phyloP scores from a whole-genome alignment of 108 stramenopile species.

The Conticribra weissflogii region DNA sequence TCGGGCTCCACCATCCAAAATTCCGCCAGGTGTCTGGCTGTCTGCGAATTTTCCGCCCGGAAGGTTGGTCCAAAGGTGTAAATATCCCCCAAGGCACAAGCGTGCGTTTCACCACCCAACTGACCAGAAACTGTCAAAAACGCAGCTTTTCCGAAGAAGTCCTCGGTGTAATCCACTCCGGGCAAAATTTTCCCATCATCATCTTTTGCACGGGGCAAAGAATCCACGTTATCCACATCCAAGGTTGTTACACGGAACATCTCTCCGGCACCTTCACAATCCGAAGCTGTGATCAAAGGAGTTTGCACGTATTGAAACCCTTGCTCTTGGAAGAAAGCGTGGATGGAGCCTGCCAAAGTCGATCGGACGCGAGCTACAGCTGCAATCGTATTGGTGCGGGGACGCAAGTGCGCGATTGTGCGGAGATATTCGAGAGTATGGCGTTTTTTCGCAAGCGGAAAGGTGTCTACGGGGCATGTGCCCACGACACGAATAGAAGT shows the following conservation, averaged over 20 bases:
- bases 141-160: constrained; percentile 96
- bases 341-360: constrained; percentile 83
- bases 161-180: constrained; percentile 77
- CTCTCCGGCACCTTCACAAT: constrained; percentile 99
- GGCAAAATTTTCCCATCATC: constrained; percentile 50
- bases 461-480: constrained; percentile 89
- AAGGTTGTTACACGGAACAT: constrained; percentile 98
- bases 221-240: constrained; percentile 69
- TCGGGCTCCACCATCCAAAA: constrained; percentile 99
- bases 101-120: constrained; percentile 94
- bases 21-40: constrained; percentile 96
- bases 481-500: constrained; percentile 85
- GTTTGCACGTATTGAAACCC: constrained; percentile 97
- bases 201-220: constrained; percentile 62
- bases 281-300: constrained; percentile 96
- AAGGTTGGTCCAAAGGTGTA: constrained; percentile 99
- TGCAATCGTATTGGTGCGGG: constrained; percentile 96
- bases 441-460: constrained; percentile 98
- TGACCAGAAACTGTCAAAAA: constrained; percentile 98
- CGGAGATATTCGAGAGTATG: constrained; percentile 97
- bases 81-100: constrained; percentile 96
- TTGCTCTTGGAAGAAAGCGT: constrained; percentile 87
- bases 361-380: constrained; percentile 96
- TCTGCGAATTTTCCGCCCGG: constrained; percentile 99
- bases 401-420: constrained; percentile 96